Evolutionary conservation across 495 filamentous ascomycete genomes (phyloP).

Genomic region (Penicillium angulare): DNA sequence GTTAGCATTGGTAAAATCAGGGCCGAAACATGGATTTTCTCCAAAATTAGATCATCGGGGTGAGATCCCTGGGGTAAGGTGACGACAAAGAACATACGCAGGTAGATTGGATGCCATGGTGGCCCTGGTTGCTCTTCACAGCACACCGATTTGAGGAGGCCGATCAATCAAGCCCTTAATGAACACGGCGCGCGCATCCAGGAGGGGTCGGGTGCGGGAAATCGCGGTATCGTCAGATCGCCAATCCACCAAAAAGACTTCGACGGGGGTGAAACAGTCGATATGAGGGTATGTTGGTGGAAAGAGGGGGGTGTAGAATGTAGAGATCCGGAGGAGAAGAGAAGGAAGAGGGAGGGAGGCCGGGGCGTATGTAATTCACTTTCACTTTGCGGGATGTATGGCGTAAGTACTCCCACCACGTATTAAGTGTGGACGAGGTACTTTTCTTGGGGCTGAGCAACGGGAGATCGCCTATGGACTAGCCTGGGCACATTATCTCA

Average conservation of each 20-base stretch:
- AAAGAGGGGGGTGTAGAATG: conserved; percentile 11
- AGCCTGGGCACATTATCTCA: not conserved
- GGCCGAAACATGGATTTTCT: not conserved
- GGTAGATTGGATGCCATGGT: conserved; percentile 61
- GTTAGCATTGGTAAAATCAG: conserved; percentile 26
- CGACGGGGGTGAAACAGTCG: conserved; percentile 10
- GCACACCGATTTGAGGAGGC: conserved; percentile 36
- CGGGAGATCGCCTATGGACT: conserved; percentile 12
- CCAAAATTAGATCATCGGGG: too few relatives aligned
- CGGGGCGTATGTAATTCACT: conserved; percentile 17
- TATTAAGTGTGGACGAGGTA: conserved; percentile 19
- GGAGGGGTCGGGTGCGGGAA: conserved; percentile 25
- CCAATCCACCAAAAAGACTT: conserved; percentile 17
- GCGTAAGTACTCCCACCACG: conserved; percentile 23
- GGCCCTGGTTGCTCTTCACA: conserved; percentile 29
- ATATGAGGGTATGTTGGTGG: conserved; percentile 9
- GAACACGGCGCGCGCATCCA: conserved; percentile 44
- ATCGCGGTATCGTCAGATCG: conserved; percentile 7
- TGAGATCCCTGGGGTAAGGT: too few relatives aligned
- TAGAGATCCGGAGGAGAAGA: conserved; percentile 21
- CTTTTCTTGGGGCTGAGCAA: conserved; percentile 25
- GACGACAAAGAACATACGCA: conserved; percentile 42
- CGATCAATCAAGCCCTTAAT: conserved; percentile 43
- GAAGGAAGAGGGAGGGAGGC: conserved; percentile 21
- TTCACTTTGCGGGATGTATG: conserved; percentile 13